Base-by-base conservation (phyloP, 331 rosid genomes). In the Saraca asoca region DNA sequence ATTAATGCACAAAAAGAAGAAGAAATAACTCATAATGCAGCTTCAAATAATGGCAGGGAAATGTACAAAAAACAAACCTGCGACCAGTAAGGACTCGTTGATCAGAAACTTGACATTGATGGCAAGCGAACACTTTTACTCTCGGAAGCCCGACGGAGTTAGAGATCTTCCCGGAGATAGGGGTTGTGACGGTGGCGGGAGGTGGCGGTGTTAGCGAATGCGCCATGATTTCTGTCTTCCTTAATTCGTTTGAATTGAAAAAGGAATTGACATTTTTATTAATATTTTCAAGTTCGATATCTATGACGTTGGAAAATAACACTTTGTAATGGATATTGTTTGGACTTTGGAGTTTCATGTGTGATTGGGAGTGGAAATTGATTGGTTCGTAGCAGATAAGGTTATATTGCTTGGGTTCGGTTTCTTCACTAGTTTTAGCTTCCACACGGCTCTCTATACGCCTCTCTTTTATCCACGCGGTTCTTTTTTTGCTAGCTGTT, bases 301-400 rank as follows among this genome's bases (percentile, higher is more conserved):
- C 1, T 17, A 31, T 7, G 12, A 52, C 38, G 10, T 3, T 20
- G 39, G 51, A 58, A 51, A 31, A 49, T 24, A 51, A 53, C 61
- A 20, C 37, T 39, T 7, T 3, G 11, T 58, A 48, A 73, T 61
- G 80, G 86, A 82, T 75, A 43, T 78, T 57, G 58, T 74, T 70
- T 50, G 14, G 18, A 12, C 5, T 57, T 15, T 24, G 14, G 61
- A 64, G 71, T 54, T 64, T 51, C 34, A 42, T 14, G n/a, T 60
- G 64, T 18, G 35, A 33, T 65, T 1, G 65, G 59, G 54, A 42
- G 49, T 8, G 66, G 55, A 62, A 59, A 45, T 35, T 61, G 67
- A 89, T 88, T 93, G 98, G 98, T 68, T 73, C 31, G 4, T 20
- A 65, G 12, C 38, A 9, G 98, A 93, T 93, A 93, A 89, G 94